These are phyloP conservation scores for Claviceps arundinis DNA, from an alignment of 2,329 filamentous ascomycete genomes.

Conservation along the genomic window DNA sequence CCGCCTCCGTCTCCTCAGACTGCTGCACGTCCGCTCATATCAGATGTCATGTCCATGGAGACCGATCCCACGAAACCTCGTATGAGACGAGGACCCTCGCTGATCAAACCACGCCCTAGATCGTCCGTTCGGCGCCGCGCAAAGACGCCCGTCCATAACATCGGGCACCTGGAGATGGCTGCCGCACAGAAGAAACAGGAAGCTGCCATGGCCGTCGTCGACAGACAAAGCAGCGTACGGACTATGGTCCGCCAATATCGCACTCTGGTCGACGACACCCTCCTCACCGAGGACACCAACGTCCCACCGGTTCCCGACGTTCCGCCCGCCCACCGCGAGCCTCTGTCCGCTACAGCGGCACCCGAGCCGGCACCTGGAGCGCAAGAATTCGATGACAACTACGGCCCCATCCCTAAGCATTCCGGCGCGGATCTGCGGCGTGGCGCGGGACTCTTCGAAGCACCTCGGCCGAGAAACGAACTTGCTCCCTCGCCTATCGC, in stretches of 20 bases:
- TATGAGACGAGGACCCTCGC: constrained; percentile 3
- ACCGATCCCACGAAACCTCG: background rate
- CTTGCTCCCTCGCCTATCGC: constrained; percentile 17
- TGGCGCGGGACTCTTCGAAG: constrained; percentile 1
- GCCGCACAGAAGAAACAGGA: constrained; percentile 10
- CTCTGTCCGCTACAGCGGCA: background rate
- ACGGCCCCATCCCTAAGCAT: constrained; percentile 1
- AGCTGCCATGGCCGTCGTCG: constrained; percentile 8
- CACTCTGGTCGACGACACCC: constrained; percentile 27
- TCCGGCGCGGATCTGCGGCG: background rate
- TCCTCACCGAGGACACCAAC: constrained; percentile 3
- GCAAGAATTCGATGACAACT: background rate
- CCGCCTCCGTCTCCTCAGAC: background rate
- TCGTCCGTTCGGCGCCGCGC: constrained; percentile 21
- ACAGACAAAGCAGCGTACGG: constrained; percentile 30
- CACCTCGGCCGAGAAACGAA: background rate
- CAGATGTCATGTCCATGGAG: background rate
- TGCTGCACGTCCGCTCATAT: background rate
- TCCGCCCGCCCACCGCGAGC: constrained; percentile 13
- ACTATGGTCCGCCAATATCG: constrained; percentile 38
- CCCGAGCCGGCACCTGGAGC: background rate
- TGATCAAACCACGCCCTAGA: constrained; percentile 1
- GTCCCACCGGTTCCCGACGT: constrained; percentile 19
- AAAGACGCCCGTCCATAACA: constrained; percentile 36
- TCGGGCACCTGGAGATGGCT: constrained; percentile 34